Conservation (phyloP, 345 rosid genomes). For the Sonneratia alba region DNA sequence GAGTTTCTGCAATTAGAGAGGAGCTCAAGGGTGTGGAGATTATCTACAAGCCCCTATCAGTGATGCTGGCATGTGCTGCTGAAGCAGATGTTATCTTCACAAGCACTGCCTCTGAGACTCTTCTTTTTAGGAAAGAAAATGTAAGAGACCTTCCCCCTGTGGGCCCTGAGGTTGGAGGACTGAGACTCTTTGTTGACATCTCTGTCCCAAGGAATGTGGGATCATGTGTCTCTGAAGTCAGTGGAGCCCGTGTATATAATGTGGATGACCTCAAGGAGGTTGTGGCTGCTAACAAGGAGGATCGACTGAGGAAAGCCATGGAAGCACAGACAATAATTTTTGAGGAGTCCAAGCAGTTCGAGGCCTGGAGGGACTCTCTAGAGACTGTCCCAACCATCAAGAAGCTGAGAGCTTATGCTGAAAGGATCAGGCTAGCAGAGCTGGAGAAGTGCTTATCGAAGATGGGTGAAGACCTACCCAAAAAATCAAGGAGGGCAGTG, state of each 20-base stretch:
- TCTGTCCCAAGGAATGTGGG: slow-evolving; percentile 40
- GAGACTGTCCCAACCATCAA: slow-evolving; percentile 50
- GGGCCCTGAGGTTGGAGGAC: slow-evolving; percentile 26
- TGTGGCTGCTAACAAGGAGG: slow-evolving; percentile 44
- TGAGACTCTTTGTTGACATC: slow-evolving; percentile 34
- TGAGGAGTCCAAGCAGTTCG: slow-evolving; percentile 38
- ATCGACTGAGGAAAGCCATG: slow-evolving; percentile 35
- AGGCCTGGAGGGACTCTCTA: slow-evolving; percentile 44
- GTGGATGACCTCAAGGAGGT: slow-evolving; percentile 47
- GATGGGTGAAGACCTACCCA: slow-evolving; percentile 35
- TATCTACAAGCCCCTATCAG: too few species aligned
- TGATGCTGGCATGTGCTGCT: too few species aligned
- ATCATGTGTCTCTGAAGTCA: slow-evolving; percentile 28
- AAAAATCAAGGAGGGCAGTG: slow-evolving; percentile 38
- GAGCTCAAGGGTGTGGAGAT: slow-evolving; percentile 13
- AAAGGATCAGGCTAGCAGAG: slow-evolving; percentile 34
- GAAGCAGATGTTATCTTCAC: slow-evolving; percentile 1
- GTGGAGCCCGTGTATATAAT: slow-evolving; percentile 28
- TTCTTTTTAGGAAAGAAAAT: slow-evolving; percentile 28
- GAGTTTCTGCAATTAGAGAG: slow-evolving; percentile 26
- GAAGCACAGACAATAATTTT: slow-evolving; percentile 36
- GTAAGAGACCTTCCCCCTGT: slow-evolving; percentile 26
- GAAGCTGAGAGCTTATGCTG: slow-evolving; percentile 44
- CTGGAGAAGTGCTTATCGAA: slow-evolving; percentile 40
- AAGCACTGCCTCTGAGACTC: slow-evolving; percentile 37